Base-by-base conservation (phyloP, 2,329 filamentous ascomycete genomes). In the Epichloe uncinata region DNA sequence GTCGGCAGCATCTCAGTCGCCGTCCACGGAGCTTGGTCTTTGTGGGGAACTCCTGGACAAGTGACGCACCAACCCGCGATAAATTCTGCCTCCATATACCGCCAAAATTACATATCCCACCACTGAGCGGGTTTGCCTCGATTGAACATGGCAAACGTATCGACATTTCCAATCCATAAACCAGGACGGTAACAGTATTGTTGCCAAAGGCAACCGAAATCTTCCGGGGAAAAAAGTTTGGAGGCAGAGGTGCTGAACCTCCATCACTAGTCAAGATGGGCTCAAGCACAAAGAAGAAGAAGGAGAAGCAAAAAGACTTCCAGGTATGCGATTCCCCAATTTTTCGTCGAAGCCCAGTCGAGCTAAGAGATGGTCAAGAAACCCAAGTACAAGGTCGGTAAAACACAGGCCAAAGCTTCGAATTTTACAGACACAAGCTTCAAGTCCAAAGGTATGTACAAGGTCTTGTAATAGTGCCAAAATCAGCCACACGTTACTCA, bases 391-490 rank as follows among this genome's bases (percentile, higher is more conserved):
- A 95, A 89, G 69, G 91, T 98, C 54, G 93, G 93, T 55, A 97
- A 97, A 68, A 72, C 83, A 18, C 93, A 88, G 62, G 76, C 86
- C 30, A 96, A 96, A 66, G 79, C 93, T 20, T 79, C 85, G 49
- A 98, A 95, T 66, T 88, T 90, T 60, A 98, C 93, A 50, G 86
- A 95, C 62, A 97, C 93, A 9, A 95, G 86, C 65, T 98, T 98
- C 72, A 85, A 84, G 63, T 83, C 93, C 5, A 95, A 89, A 73
- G 82, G 88, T 93, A 73, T 34, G 57, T 33, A 12, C 20, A 38
- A 34, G n/a, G 5, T 12, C 22, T 16, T 15, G 8, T 5, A 4
- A 12, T 7, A 11, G 35, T 33, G 43, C 50, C 51, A 30, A 55
- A 47, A 42, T 11, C 9, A 30, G 13, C 20, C 35, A 46, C 6